These are phyloP conservation scores for Trametes meyenii DNA, from an alignment of 768 basidiomycete genomes.

Conservation along the genomic window DNA sequence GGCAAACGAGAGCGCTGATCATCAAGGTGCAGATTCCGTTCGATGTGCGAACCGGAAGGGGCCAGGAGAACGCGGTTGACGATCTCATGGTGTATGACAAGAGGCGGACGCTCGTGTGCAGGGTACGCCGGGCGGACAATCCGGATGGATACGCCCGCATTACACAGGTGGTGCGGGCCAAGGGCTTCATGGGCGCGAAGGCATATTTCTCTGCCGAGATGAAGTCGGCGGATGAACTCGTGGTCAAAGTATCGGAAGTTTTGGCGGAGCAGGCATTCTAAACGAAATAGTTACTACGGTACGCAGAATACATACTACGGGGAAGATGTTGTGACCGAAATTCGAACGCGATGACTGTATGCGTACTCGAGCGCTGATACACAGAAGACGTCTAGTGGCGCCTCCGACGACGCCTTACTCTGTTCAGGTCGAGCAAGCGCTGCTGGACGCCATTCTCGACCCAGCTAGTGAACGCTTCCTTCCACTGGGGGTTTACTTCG, in stretches of 20 bases:
- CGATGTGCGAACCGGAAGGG: background rate
- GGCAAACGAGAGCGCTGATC: slow-evolving; percentile 44
- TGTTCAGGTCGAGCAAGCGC: too few species aligned
- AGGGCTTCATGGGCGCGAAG: slow-evolving; percentile 49
- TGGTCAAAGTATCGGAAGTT: slow-evolving; percentile 54
- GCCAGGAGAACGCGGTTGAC: slow-evolving; percentile 18
- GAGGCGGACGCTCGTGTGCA: slow-evolving; percentile 56
- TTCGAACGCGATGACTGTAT: background rate
- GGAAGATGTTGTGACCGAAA: background rate
- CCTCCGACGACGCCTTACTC: too few species aligned
- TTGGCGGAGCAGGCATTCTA: slow-evolving; percentile 61
- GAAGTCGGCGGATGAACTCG: slow-evolving; percentile 47
- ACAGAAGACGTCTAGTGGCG: too few species aligned
- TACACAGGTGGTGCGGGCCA: slow-evolving; percentile 39
- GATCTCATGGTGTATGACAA: slow-evolving; percentile 53
- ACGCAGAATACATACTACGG: too few species aligned
- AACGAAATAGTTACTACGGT: background rate
- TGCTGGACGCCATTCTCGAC: too few species aligned
- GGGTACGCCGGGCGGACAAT: slow-evolving; percentile 37
- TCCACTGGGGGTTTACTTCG: too few species aligned
- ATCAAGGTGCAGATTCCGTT: slow-evolving; percentile 59
- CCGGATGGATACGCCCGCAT: slow-evolving; percentile 45
- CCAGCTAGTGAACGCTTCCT: too few species aligned
- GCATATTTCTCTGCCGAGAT: slow-evolving; percentile 61
- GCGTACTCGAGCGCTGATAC: too few species aligned